A percentile compares a stretch with the other conserved stretches of the same genome.
Evolutionary conservation across 1,284 basidiomycete species (phyloP).

Genomic region (Cryptococcus sp.): DNA sequence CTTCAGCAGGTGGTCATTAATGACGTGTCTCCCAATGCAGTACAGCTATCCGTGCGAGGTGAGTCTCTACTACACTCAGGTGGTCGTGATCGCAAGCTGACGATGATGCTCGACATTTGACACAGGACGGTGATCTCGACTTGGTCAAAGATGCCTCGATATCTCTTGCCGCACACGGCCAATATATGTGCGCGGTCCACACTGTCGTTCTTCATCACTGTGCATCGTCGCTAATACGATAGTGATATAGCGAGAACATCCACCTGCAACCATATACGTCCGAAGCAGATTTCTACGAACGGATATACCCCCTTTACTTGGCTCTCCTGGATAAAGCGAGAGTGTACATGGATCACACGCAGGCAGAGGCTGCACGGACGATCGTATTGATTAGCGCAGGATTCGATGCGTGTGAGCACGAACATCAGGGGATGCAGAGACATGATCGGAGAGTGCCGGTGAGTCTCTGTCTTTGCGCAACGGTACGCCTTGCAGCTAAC

Average conservation of each 20-base stretch:
- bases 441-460: conserved; percentile 86
- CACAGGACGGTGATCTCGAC: conserved; percentile 73
- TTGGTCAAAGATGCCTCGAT: conserved; percentile 83
- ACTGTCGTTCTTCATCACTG: neutral
- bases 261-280: conserved; percentile 77
- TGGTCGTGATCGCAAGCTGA: neutral
- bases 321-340: conserved; percentile 70
- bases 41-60: conserved; percentile 89
- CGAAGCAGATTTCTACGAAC: conserved; percentile 73
- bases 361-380: conserved; percentile 67
- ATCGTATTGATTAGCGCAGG: conserved; percentile 80
- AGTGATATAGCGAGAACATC: conserved; percentile 66
- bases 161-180: conserved; percentile 79
- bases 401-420: conserved; percentile 92
- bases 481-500: neutral
- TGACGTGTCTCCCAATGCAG: conserved; percentile 17
- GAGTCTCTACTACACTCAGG: conserved; percentile 16
- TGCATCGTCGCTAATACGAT: neutral
- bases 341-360: conserved; percentile 69
- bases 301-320: conserved; percentile 73
- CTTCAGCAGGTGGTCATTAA: conserved; percentile 10
- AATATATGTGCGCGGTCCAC: conserved; percentile 62
- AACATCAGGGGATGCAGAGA: conserved; percentile 86
- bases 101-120: conserved; percentile 9
- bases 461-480: conserved; percentile 31